Conservation (phyloP, 2,329 filamentous ascomycete species). For the Nemania diffusa region DNA sequence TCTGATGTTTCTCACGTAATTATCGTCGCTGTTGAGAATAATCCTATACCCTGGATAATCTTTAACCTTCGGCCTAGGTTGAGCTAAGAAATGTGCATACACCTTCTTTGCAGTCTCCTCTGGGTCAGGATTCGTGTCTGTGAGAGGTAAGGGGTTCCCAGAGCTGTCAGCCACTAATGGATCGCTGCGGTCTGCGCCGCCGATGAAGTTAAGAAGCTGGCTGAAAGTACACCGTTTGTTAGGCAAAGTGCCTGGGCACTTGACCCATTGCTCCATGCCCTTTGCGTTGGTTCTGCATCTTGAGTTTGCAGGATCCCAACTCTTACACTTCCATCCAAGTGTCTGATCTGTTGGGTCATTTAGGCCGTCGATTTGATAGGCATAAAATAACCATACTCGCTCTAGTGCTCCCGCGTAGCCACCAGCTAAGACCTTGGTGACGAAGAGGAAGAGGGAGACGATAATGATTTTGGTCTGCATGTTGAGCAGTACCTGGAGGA, state of each 20-base stretch:
- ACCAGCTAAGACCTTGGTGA: not conserved
- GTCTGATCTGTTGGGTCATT: not conserved
- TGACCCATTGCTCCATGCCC: not conserved
- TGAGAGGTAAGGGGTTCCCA: not conserved
- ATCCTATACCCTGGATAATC: not conserved
- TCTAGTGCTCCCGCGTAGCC: conserved; percentile 17
- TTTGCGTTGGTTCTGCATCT: not conserved
- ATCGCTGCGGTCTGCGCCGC: not conserved
- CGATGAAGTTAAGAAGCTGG: not conserved
- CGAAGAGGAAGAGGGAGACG: not conserved
- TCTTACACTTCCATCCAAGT: conserved; percentile 9
- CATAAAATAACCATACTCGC: conserved; percentile 17
- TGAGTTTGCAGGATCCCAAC: not conserved
- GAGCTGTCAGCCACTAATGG: not conserved
- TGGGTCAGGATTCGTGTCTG: not conserved
- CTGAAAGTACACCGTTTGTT: not conserved
- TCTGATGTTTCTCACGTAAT: not conserved
- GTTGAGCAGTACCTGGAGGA: not conserved
- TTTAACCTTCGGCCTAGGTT: not conserved
- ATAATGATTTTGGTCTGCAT: conserved; percentile 3
- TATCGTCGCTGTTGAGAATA: not conserved
- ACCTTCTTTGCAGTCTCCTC: conserved; percentile 6
- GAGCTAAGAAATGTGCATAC: not conserved
- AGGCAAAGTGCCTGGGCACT: conserved; percentile 1
- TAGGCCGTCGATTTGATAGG: conserved; percentile 17